Evolutionary conservation across 2,329 filamentous ascomycete species (phyloP), one percentile per base, ranked within the genome.

Genomic region (Xylaria sp.): DNA sequence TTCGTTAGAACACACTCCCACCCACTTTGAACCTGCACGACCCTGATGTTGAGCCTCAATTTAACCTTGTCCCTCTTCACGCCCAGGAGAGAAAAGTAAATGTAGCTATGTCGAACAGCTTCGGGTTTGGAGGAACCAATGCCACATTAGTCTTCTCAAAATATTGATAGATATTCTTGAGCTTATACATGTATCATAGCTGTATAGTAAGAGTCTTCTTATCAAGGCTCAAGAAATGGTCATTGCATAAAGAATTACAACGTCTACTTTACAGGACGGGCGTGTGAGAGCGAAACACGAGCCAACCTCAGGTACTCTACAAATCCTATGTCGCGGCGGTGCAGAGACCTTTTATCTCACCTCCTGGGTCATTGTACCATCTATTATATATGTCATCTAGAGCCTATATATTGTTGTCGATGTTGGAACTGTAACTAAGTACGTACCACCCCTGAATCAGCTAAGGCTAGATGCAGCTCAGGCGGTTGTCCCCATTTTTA

Each of bases 121-220:
- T 99, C 82, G 96, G 96, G 0, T 99, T 99, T 82, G 96, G 96
- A 12, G 96, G 96, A 18, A 98, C 95, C 1, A 99, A 99, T 82
- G 94, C 95, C 51, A 94, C 90, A 63, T 83, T 99, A 46, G 94
- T 94, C 62, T 95, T 98, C 75, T 86, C 86, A 8, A 71, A 61
- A 36, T 70, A 69, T 18, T 20, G 25, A 58, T 67, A 61, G 60
- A 48, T 18, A 39, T 8, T 8, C 4, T n/a, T 46, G 20, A n/a
- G 28, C 4, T 25, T 39, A 8, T 9, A 12, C n/a, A 48, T 62
- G 52, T 60, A 67, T 25, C 55, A 7, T 67, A 60, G 15, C 23
- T 66, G 62, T 46, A 66, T 59, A 57, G 28, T 39, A 33, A 36
- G 31, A 52, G 1, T 18, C 31, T 5, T n/a, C n/a, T 8, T 1